phyloP scores from a whole-genome alignment of 345 rosid species.

The Mallotus nudiflorus region DNA sequence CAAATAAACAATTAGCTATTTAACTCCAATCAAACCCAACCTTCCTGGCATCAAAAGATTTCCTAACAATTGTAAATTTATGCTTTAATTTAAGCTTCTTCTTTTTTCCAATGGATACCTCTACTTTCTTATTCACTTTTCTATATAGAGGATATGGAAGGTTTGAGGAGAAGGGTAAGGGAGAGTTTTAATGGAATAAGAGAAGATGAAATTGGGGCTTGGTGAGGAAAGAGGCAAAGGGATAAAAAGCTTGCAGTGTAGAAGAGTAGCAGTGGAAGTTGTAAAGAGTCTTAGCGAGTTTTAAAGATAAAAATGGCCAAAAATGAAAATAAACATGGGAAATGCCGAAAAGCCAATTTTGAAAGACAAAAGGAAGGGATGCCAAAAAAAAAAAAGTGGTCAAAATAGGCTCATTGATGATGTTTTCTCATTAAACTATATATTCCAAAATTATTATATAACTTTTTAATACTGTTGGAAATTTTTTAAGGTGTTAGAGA shows the following conservation, averaged over 20 bases:
- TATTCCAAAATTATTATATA: too few species aligned
- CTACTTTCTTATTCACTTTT: constrained; percentile 72
- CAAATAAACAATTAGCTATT: too few species aligned
- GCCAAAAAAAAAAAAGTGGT: too few species aligned
- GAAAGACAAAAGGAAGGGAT: too few species aligned
- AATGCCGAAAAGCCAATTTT: too few species aligned
- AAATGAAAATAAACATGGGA: too few species aligned
- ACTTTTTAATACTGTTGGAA: too few species aligned
- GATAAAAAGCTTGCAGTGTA: constrained; percentile 26
- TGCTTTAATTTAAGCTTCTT: constrained; percentile 67
- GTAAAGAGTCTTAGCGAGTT: too few species aligned
- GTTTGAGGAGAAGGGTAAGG: constrained; percentile 31
- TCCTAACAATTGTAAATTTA: constrained; percentile 74
- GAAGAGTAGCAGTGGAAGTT: not conserved
- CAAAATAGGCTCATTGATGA: too few species aligned
- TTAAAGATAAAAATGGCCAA: too few species aligned
- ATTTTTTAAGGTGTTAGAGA: too few species aligned
- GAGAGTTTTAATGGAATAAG: constrained; percentile 16
- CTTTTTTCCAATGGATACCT: constrained; percentile 96
- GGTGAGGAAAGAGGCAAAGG: constrained; percentile 18
- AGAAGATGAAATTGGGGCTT: constrained; percentile 7
- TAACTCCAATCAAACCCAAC: constrained; percentile 27
- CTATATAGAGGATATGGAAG: constrained; percentile 39
- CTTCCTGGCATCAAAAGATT: constrained; percentile 96
- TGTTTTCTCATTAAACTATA: too few species aligned